Conservation (phyloP, 371 early-diverging fungal species). For the Mucor plumbeus region DNA sequence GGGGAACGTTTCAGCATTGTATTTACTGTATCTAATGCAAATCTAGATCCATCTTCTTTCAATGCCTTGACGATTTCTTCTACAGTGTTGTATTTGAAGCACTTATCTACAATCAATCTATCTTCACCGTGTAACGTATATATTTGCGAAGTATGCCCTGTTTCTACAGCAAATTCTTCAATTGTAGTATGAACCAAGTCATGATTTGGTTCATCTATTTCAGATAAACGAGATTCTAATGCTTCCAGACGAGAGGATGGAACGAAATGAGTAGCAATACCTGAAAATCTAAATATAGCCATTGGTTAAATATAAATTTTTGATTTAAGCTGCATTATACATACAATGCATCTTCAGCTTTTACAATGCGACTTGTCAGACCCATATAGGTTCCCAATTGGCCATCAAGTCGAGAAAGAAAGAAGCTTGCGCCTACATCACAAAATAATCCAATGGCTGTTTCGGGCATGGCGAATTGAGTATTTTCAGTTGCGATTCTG, state of each 20-base stretch:
- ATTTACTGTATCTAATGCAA: slow-evolving; percentile 69
- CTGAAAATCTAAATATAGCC: slow-evolving; percentile 52
- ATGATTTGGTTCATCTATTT: slow-evolving; percentile 71
- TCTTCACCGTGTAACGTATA: slow-evolving; percentile 26
- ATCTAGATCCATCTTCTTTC: slow-evolving; percentile 62
- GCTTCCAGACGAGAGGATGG: slow-evolving; percentile 77
- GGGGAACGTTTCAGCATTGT: slow-evolving; percentile 74
- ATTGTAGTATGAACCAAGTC: slow-evolving; percentile 81
- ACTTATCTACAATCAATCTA: slow-evolving; percentile 46
- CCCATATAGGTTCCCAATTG: slow-evolving; percentile 90
- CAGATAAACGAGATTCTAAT: slow-evolving; percentile 77
- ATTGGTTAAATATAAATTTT: slow-evolving; percentile 9
- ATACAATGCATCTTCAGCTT: slow-evolving; percentile 84
- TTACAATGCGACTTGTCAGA: slow-evolving; percentile 80
- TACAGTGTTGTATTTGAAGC: slow-evolving; percentile 78
- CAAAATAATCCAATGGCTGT: slow-evolving; percentile 93
- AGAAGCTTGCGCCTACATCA: slow-evolving; percentile 95
- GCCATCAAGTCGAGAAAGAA: slow-evolving; percentile 90
- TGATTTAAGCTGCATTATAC: neutral
- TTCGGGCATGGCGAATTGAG: slow-evolving; percentile 94
- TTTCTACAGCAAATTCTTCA: slow-evolving; percentile 79
- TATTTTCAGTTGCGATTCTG: slow-evolving; percentile 94
- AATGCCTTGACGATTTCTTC: slow-evolving; percentile 69
- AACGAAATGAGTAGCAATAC: slow-evolving; percentile 93
- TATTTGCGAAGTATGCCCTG: slow-evolving; percentile 14